A percentile compares a stretch with the other conserved stretches of the same genome.
Evolutionary conservation across 768 basidiomycete species (phyloP).

Genomic region (Dictyophora rubrovolvata): DNA sequence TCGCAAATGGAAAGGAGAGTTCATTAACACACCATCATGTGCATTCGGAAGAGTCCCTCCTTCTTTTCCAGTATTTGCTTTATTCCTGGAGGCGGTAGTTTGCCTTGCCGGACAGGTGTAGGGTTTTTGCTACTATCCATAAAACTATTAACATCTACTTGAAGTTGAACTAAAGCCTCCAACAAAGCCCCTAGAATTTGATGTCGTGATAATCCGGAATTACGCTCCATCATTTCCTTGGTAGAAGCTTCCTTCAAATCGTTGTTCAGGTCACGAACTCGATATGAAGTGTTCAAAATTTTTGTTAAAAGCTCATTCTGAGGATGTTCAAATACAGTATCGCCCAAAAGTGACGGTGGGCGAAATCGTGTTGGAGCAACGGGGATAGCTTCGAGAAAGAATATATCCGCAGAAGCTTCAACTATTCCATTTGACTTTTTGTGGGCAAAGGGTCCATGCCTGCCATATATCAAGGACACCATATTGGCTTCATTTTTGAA

Average conservation of each 20-base stretch:
- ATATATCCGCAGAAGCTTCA: constrained; percentile 82
- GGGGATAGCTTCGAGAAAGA: constrained; percentile 88
- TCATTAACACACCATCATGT: constrained; percentile 81
- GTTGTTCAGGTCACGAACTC: constrained; percentile 65
- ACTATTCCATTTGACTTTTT: constrained; percentile 51
- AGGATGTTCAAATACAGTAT: constrained; percentile 88
- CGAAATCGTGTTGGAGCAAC: constrained; percentile 94
- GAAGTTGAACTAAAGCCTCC: constrained; percentile 79
- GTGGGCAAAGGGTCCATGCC: constrained; percentile 76
- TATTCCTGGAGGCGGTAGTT: constrained; percentile 83
- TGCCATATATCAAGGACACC: constrained; percentile 82
- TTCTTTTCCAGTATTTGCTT: constrained; percentile 99
- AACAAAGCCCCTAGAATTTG: constrained; percentile 59
- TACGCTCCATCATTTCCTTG: constrained; percentile 33
- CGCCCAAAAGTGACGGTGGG: constrained; percentile 85
- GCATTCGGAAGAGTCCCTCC: constrained; percentile 93
- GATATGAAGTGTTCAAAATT: constrained; percentile 72
- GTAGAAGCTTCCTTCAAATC: constrained; percentile 50
- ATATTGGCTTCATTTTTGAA: constrained; percentile 77
- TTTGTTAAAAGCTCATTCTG: constrained; percentile 85
- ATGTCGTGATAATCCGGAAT: constrained; percentile 41
- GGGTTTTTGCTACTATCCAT: constrained; percentile 97
- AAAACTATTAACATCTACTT: constrained; percentile 92
- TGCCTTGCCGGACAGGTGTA: constrained; percentile 71
- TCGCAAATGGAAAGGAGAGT: background rate